Base-by-base conservation (phyloP, 2,329 filamentous ascomycete species). In the Botrytis porri region DNA sequence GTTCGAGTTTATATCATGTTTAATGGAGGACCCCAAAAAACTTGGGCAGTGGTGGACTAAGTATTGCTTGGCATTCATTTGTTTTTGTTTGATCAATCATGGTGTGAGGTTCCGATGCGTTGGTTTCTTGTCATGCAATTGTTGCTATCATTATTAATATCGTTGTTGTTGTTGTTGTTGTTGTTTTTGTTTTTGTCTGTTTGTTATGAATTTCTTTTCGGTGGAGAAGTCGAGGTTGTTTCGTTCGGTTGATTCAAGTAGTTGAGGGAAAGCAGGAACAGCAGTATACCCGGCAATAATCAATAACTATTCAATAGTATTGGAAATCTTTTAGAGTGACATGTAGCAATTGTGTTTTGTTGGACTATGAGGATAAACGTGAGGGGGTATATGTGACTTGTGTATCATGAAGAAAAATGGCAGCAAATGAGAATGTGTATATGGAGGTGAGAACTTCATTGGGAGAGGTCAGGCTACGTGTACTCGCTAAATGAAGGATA, bases 131-230 rank as follows among this genome's bases (percentile, higher is more conserved):
- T 43, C 37, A 57, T 41, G n/a, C 37, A 43, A 10, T 32, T 41
- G 57, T 57, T 32, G 10, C 35, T 69, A 41, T 32, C 8, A 22
- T 57, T 41, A 10, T 25, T 63, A 20, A 41, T 29, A 71, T 32
- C 35, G 57, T 60, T 67, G 37, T 70, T 74, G 39, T 51, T 72
- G 39, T 66, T 48, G n/a, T 57, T 57, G 29, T 29, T n/a, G 57
- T 60, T 67, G 37, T 70, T 74, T 35, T 51, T 72, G 39, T 66
- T 48, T 32, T 57, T 57, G 29, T 29, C n/a, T 18, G 37, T 39
- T 18, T 45, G 43, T 65, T 65, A 8, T 65, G n/a, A 45, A 51
- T 64, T 14, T 45, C 18, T 45, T 10, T 48, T 9, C 18, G 12
- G 20, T 8, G 37, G 35, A 66, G 10, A 22, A 20, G 0, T 22